Conservation (phyloP, 345 rosid species). For the Salix exigua region DNA sequence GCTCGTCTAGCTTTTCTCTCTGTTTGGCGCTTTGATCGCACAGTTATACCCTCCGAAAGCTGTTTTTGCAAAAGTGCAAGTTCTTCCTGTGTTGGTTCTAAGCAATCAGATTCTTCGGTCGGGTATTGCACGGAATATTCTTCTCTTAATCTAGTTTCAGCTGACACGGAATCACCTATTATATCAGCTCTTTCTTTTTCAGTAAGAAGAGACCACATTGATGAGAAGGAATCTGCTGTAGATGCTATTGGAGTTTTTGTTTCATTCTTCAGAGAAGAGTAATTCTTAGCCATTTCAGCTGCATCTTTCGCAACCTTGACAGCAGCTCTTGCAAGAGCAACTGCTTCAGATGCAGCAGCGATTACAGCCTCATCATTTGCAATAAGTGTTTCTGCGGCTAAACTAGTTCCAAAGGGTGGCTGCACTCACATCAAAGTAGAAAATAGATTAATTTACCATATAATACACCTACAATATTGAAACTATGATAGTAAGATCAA, state of each 20-base stretch:
- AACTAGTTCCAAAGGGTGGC: conserved; percentile 54
- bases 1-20: conserved; percentile 74
- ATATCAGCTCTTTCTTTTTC: conserved; percentile 56
- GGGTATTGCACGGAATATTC: conserved; percentile 19
- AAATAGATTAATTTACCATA: neutral
- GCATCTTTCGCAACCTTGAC: conserved; percentile 83
- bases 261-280: conserved; percentile 29
- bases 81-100: conserved; percentile 52
- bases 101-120: conserved; percentile 40
- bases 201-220: conserved; percentile 45
- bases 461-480: neutral
- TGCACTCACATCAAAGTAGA: conserved; percentile 27
- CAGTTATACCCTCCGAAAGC: conserved; percentile 49
- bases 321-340: conserved; percentile 90
- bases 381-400: conserved; percentile 69
- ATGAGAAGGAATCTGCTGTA: conserved; percentile 25
- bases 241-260: conserved; percentile 21
- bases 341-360: conserved; percentile 87
- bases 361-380: conserved; percentile 78
- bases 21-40: conserved; percentile 68
- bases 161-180: conserved; percentile 41
- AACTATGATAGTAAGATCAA: neutral
- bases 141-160: conserved; percentile 36
- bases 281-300: conserved; percentile 40
- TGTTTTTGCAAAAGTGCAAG: conserved; percentile 52